Evolutionary conservation across 495 filamentous ascomycete genomes (phyloP), one percentile per base, ranked within the genome.

Genomic region (Niebla homalea): DNA sequence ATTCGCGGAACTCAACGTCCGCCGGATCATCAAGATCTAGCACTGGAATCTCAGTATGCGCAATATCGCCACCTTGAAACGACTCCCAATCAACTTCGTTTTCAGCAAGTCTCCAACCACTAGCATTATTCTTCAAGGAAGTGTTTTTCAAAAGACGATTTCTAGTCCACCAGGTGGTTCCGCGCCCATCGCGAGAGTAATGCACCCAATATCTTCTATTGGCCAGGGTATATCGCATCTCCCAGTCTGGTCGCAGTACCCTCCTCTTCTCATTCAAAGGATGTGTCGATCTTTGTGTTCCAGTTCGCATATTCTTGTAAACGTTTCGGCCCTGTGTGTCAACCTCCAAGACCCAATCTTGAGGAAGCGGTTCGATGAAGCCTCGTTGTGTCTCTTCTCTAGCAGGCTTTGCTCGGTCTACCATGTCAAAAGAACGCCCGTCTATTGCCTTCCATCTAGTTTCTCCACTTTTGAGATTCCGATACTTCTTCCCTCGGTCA

Each of bases 401-500:
- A 6, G 41, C 19, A 36, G 16, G 23, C 16, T 46, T 36, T 46
- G 42, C 25, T n/a, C 26, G 36, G 29, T 52, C 42, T 21, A 10
- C 10, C 4, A 21, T 12, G 19, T 22, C 11, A 19, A 46, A 23
- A 18, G 32, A 35, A 25, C 41, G 50, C 1, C 50, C 50, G n/a
- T 52, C 32, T 18, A 46, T 19, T 20, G 50, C 41, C 39, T 52
- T 52, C 50, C 50, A 52, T 15, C 50, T 26, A 12, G 46, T 52
- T 11, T 52, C 50, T 25, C 42, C 42, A 15, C 4, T 46, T n/a
- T 35, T 7, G 15, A 52, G 26, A 16, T 46, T 46, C 5, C 50
- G 50, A 26, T 52, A 52, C 36, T 52, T 52, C 35, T 52, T 52
- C 3, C 50, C 50, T 43, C 50, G 50, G 18, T 52, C 50, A 12